Evolutionary conservation across 225 moss, liverwort and hornwort genomes (phyloP), one percentile per base, ranked within the genome.

Genomic region (Physcomitrium patens): DNA sequence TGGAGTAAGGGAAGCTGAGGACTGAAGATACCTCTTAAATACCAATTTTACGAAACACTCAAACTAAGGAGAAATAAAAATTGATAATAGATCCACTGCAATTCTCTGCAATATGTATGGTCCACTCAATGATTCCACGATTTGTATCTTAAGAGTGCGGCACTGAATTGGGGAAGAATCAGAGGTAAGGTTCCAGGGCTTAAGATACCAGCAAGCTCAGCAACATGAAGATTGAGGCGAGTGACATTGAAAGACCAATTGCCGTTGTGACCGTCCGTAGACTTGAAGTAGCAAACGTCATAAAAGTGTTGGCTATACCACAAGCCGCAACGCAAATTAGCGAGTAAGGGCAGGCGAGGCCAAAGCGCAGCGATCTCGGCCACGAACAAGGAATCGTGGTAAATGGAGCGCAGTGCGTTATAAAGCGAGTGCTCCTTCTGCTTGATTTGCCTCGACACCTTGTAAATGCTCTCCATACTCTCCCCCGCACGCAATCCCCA

Each of bases 201-300:
- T 23, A 4, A 7, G 0, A 15, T 48, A 96, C 96, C 94, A 81
- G 92, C 96, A 42, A 92, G 85, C n/a, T 55, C 62, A 3, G 86
- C 88, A 46, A 94, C 88, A 77, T 94, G 94, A 18, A 88, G 84
- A 65, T 96, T 96, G 83, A 96, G 81, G 55, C 94, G 86, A 9
- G 81, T 81, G 78, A 89, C 80, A 67, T 83, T 96, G 75, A 96
- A 94, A 14, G 91, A 91, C 96, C 94, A 96, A 54, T 94, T 96
- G 9, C 94, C 92, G 48, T 92, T 96, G 81, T 96, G 96, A 22
- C 96, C 96, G 71, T 96, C 96, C 9, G 94, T 96, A 76, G 96
- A 96, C 80, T 96, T 96, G 89, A 96, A 96, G 80, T 96, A 96
- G 82, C 92, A 92, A 20, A 74, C 59, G 62, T 84, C 92, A 75